Base-by-base conservation (phyloP, 345 rosid genomes). In the Erysimum cheiranthoides region DNA sequence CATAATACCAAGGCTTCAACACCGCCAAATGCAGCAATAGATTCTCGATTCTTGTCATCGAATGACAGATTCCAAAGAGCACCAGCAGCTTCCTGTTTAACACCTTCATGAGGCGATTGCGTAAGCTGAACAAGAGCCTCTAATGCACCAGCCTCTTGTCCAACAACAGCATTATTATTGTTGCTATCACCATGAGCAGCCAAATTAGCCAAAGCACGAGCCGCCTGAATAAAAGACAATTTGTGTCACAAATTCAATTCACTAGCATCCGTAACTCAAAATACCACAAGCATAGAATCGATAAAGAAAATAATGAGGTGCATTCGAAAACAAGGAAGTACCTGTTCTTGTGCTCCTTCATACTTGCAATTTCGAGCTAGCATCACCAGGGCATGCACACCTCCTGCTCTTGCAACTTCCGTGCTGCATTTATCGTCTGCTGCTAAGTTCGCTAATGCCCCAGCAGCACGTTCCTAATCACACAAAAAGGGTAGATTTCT, bases 171-270 rank as follows among this genome's bases (percentile, higher is more conserved):
- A 85, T 86, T 90, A 70, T 90, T 91, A 38, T 80, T 80, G 67
- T 93, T 93, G 82, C 89, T 90, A 82, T 87, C 96, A 81, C 93
- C 93, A 83, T 93, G 96, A 84, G 97, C 93, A 83, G 97, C 96
- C 80, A 93, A 73, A 82, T 93, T 93, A 68, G 93, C 91, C 81
- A 93, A 85, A 45, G 93, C 97, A 30, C 97, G 97, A 79, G 96
- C 96, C 80, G 96, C 96, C 97, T 89, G 65, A 40, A 40, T 34
- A 21, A 46, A 6, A 28, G 4, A 21, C 38, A 71, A 39, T 61
- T 38, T 31, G 42, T 18, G 28, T 49, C 46, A n/a, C n/a, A 53
- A 43, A 11, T 49, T 10, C 36, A 75, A 6, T 59, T 56, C 32
- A 74, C 30, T 25, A 34, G 32, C 63, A 68, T 60, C 31, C 11